Evolutionary conservation across 345 rosid genomes (phyloP), one percentile per base, ranked within the genome.

Genomic region (Draba incana): DNA sequence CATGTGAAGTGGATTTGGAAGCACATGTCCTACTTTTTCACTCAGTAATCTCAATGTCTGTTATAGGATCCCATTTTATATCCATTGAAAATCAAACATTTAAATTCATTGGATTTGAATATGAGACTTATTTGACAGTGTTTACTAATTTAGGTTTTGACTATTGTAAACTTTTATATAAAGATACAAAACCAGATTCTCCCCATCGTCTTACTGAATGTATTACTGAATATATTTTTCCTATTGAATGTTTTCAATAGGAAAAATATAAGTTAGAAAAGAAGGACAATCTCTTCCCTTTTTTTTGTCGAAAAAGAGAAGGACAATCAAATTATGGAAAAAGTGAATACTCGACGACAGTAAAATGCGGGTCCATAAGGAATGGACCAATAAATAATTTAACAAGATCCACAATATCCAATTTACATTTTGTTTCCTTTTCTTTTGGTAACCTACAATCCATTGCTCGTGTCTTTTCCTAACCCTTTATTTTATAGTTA

Each of bases 1-100:
- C 37, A 33, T 72, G 77, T 72, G 77, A 49, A 7, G 1, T 72
- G 4, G 66, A 64, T 57, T 58, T 66, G 67, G 66, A 46, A 6
- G 42, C 71, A 65, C 66, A 72, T 72, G 76, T 16, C 52, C 16
- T 16, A 37, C 39, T 44, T 45, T 47, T 27, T 16, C 25, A 27
- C 10, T 57, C 57, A 71, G 35, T 62, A 46, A 31, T 27, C 4
- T 44, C 30, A 45, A 25, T 37, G 37, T 37, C 42, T 20, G 20
- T 27, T 4, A 27, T 2, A 2, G 30, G 30, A 3, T 27, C 35
- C 56, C 58, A 46, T 66, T 25, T 10, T 49, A 23, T 20, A 15
- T 28, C 3, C 5, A 28, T 28, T 28, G 20, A 20, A 20, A 20
- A 20, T 20, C 20, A 20, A 20, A 20, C 20, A 20, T 20, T 16